Evolutionary conservation across 352 stramenopile genomes (phyloP).

Genomic region (Phytopythium boreale): DNA sequence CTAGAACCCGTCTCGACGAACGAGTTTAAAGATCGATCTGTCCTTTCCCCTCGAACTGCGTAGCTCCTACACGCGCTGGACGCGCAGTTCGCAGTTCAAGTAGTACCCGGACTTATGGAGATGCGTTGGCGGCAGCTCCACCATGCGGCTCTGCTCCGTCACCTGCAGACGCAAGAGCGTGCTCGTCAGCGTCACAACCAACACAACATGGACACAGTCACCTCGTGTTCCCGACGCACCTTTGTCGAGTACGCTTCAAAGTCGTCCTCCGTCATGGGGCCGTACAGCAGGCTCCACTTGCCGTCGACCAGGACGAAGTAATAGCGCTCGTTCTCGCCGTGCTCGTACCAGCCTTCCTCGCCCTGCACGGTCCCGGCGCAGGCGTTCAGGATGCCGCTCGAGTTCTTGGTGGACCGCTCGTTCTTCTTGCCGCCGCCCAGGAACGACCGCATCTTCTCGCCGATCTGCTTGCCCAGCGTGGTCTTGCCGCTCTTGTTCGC

Average conservation of each 20-base stretch:
- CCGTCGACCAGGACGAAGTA: slow-evolving; percentile 81
- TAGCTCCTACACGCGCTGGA: slow-evolving; percentile 24
- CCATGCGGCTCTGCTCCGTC: slow-evolving; percentile 50
- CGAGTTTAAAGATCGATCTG: background rate
- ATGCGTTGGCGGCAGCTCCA: slow-evolving; percentile 77
- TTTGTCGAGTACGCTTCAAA: slow-evolving; percentile 75
- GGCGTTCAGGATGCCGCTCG: slow-evolving; percentile 78
- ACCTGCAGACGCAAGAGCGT: slow-evolving; percentile 31
- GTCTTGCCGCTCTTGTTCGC: slow-evolving; percentile 30
- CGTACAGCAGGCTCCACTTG: slow-evolving; percentile 86
- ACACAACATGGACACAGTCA: slow-evolving; percentile 1
- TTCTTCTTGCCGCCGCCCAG: slow-evolving; percentile 71
- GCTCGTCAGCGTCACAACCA: background rate
- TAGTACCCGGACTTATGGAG: slow-evolving; percentile 81
- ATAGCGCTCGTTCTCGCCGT: slow-evolving; percentile 84
- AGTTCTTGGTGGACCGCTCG: slow-evolving; percentile 53
- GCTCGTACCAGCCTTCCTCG: slow-evolving; percentile 87
- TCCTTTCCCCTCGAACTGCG: background rate
- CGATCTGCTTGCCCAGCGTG: slow-evolving; percentile 70
- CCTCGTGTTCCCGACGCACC: slow-evolving; percentile 18
- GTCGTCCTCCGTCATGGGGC: slow-evolving; percentile 81
- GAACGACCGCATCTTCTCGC: slow-evolving; percentile 80
- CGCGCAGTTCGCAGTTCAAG: slow-evolving; percentile 62
- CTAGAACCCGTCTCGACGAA: background rate
- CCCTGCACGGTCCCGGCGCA: slow-evolving; percentile 75